Evolutionary conservation across 768 basidiomycete genomes (phyloP), one percentile per base, ranked within the genome.

Genomic region (Kwoniella sp.): DNA sequence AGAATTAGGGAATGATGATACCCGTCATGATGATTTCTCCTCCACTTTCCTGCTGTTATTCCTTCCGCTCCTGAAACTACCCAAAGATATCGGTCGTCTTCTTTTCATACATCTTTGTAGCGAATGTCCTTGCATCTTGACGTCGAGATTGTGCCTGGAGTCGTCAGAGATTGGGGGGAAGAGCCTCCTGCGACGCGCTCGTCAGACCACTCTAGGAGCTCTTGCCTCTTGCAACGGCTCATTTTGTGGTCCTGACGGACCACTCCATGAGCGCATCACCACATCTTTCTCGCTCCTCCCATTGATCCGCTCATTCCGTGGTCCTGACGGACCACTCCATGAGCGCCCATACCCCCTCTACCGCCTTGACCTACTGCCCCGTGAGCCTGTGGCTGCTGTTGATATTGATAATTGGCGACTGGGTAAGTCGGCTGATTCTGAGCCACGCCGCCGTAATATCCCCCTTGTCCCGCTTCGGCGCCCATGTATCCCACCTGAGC

Each of bases 381-480:
- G 22, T 53, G 50, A 6, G 29, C n/a, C 44, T 60, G 58, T 27
- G 44, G 50, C 33, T 47, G 56, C 26, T 44, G 40, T 50, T 51
- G 50, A 10, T 22, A 37, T 54, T 53, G 60, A 47, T 58, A 48
- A 60, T 30, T 51, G 27, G 51, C 25, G 29, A 26, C 19, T 6
- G 51, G 51, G 29, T 52, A 52, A 13, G 29, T 30, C 19, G 51
- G 26, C 7, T 44, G 40, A 44, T 9, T 19, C 40, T 44, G 52
- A 30, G 30, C 33, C 40, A 62, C 40, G 10, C 62, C 62, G 15
- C 62, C 62, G 21, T 64, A 64, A 52, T 64, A 64, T 29, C 62
- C 62, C 17, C 55, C 56, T 58, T 58, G 55, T 48, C n/a, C 36
- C 22, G 25, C 53, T 37, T 54, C 50, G 24, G 25, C 26, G 19